phyloP scores from a whole-genome alignment of 176 grass and related monocot genomes.

The Paspalum vaginatum region DNA sequence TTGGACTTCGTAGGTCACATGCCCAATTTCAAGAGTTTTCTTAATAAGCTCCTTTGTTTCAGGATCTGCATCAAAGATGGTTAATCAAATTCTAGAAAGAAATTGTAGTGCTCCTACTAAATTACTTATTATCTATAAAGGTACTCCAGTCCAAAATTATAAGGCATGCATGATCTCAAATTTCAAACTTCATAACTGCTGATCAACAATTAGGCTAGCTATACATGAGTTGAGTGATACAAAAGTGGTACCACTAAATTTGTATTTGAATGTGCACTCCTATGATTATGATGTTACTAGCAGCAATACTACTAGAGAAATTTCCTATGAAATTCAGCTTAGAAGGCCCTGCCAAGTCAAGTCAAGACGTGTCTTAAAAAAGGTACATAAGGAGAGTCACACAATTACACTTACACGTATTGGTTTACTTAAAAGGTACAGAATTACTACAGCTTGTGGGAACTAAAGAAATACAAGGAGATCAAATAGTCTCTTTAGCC shows the following conservation, averaged over 20 bases:
- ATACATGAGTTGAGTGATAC: neutral
- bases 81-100: conserved; percentile 32
- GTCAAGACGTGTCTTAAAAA: neutral
- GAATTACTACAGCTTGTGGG: neutral
- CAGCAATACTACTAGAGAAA: neutral
- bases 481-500: conserved; percentile 8
- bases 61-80: conserved; percentile 65
- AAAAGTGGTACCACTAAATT: neutral
- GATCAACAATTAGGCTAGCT: neutral
- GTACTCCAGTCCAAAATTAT: neutral
- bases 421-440: neutral
- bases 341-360: neutral
- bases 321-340: neutral
- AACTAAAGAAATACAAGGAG: conserved; percentile 34
- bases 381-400: neutral
- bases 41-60: conserved; percentile 87
- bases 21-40: conserved; percentile 76
- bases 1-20: conserved; percentile 70
- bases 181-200: neutral
- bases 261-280: neutral
- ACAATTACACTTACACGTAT: neutral
- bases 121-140: conserved; percentile 13
- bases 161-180: conserved; percentile 9
- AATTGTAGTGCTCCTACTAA: conserved; percentile 6
- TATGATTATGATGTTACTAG: neutral